These are phyloP conservation scores for Vigna nakashimae DNA, from an alignment of 306 rosid species.

Conservation along the genomic window DNA sequence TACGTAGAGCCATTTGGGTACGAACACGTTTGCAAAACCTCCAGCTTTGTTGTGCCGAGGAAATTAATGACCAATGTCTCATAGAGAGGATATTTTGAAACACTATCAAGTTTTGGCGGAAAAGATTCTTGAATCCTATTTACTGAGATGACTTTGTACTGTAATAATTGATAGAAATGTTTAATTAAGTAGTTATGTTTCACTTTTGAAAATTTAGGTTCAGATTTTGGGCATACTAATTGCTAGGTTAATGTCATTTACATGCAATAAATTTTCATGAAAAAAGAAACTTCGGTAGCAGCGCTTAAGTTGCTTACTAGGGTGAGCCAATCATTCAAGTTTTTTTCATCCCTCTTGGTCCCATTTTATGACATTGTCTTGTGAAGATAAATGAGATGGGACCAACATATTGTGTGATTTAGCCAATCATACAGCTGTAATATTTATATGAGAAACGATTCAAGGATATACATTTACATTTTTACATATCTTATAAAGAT, in stretches of 20 bases:
- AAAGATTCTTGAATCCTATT: background rate
- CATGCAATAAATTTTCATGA: background rate
- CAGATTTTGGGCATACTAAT: background rate
- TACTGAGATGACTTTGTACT: background rate
- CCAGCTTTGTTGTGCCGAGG: background rate
- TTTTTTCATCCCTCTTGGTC: background rate
- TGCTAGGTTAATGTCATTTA: background rate
- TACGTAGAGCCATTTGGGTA: slow-evolving; percentile 31
- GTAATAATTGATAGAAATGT: background rate
- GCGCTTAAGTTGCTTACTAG: background rate
- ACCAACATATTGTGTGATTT: slow-evolving; percentile 25
- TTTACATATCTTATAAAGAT: too few species aligned
- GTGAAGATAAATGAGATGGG: slow-evolving; percentile 28
- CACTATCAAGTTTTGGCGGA: background rate
- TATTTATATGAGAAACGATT: background rate
- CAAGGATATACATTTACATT: too few species aligned
- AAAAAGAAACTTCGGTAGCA: background rate
- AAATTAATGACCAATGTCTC: background rate
- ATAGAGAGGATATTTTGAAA: background rate
- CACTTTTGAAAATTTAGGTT: background rate
- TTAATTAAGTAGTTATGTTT: background rate
- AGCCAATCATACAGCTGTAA: slow-evolving; percentile 39
- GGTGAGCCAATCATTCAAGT: too few species aligned
- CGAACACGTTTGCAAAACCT: slow-evolving; percentile 26
- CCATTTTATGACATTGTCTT: background rate